A percentile compares a stretch with the other conserved stretches of the same genome.
These are phyloP conservation scores for Apiotrichum porosum DNA, from an alignment of 1,284 basidiomycete species.

Conservation along the genomic window DNA sequence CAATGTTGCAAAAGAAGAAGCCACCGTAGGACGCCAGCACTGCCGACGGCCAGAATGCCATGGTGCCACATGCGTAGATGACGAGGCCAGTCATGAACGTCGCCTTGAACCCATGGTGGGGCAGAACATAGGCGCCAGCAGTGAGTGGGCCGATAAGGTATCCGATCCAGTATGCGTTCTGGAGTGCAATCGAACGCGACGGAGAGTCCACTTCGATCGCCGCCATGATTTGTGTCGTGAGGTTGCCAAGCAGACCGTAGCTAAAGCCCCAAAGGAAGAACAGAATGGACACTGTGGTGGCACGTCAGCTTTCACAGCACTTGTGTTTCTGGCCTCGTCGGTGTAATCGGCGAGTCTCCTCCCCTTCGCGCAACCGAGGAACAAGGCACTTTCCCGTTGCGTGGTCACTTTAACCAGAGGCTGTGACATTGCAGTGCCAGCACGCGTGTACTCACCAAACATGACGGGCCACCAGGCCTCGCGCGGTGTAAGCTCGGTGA, in stretches of 20 bases:
- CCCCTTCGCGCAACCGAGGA: too few relatives aligned
- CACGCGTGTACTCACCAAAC: slow-evolving; percentile 33
- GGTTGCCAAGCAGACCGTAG: slow-evolving; percentile 43
- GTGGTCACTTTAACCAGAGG: too few relatives aligned
- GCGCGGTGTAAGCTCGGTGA: slow-evolving; percentile 34
- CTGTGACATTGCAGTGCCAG: too few relatives aligned
- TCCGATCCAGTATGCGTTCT: slow-evolving; percentile 43
- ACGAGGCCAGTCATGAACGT: slow-evolving; percentile 46
- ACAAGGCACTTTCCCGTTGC: too few relatives aligned
- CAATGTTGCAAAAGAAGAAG: slow-evolving; percentile 45
- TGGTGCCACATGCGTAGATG: slow-evolving; percentile 40
- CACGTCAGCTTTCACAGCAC: too few relatives aligned
- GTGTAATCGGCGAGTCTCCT: too few relatives aligned
- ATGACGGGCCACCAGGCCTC: slow-evolving; percentile 46
- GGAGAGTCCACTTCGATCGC: slow-evolving; percentile 26
- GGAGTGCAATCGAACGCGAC: slow-evolving; percentile 28
- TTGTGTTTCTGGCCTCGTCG: too few relatives aligned
- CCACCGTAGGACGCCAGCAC: slow-evolving; percentile 41
- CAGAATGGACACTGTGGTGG: slow-evolving; percentile 34
- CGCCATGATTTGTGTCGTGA: slow-evolving; percentile 36
- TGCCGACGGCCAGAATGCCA: slow-evolving; percentile 48
- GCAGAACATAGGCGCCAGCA: slow-evolving; percentile 38
- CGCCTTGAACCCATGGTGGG: slow-evolving; percentile 40
- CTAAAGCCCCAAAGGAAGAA: slow-evolving; percentile 48
- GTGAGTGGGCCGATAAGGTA: slow-evolving; percentile 37